Evolutionary conservation across 495 filamentous ascomycete genomes (phyloP).

Genomic region (Talaromyces thailandensis): DNA sequence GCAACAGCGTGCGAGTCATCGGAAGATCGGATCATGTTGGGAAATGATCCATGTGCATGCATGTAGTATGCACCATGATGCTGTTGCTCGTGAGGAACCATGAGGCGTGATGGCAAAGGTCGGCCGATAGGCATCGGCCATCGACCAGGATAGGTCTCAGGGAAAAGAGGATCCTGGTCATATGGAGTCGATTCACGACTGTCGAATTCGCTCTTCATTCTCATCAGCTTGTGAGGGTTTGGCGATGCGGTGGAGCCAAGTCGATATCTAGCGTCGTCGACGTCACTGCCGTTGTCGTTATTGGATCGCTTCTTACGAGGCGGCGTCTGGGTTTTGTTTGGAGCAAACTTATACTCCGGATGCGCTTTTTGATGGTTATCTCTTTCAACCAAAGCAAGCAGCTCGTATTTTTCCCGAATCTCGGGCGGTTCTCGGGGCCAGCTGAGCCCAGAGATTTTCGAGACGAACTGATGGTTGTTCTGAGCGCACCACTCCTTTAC

Average conservation of each 20-base stretch:
- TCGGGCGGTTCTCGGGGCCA: slow-evolving; percentile 74
- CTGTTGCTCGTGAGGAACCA: slow-evolving; percentile 14
- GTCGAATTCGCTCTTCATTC: slow-evolving; percentile 16
- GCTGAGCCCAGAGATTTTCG: slow-evolving; percentile 69
- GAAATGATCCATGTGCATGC: slow-evolving; percentile 8
- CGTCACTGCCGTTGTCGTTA: slow-evolving; percentile 18
- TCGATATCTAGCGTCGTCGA: slow-evolving; percentile 27
- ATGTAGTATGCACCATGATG: slow-evolving; percentile 4
- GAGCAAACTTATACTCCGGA: slow-evolving; percentile 92
- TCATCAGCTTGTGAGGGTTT: slow-evolving; percentile 15
- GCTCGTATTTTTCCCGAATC: slow-evolving; percentile 70
- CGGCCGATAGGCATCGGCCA: slow-evolving; percentile 11
- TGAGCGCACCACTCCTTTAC: slow-evolving; percentile 75
- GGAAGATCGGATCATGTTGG: slow-evolving; percentile 36
- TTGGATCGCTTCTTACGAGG: slow-evolving; percentile 38
- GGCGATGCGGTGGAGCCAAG: slow-evolving; percentile 19
- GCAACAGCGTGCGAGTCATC: slow-evolving; percentile 31
- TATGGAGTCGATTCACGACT: slow-evolving; percentile 29
- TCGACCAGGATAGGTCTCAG: slow-evolving; percentile 6
- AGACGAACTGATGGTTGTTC: slow-evolving; percentile 93
- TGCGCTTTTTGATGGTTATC: slow-evolving; percentile 79
- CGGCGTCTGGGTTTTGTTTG: slow-evolving; percentile 53
- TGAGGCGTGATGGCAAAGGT: slow-evolving; percentile 19
- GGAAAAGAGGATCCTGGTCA: slow-evolving; percentile 18
- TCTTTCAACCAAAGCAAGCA: slow-evolving; percentile 72